These are phyloP conservation scores for Penicillium nucicola DNA, from an alignment of 495 filamentous ascomycete genomes.

Conservation along the genomic window DNA sequence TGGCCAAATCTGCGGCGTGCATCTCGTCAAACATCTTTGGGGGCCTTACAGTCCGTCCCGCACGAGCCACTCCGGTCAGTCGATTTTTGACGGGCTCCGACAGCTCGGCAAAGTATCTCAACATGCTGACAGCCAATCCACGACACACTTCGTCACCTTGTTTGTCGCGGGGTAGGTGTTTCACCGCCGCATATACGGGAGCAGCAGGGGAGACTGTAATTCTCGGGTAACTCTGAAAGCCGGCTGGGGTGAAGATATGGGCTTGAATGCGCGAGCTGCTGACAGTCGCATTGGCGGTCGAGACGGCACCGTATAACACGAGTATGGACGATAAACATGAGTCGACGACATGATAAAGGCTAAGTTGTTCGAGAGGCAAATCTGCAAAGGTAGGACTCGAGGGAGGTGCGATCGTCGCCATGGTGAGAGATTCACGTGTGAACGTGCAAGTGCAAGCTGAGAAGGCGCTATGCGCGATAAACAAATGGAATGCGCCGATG, in stretches of 20 bases:
- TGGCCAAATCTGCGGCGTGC: constrained; percentile 88
- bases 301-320: constrained; percentile 81
- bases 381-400: constrained; percentile 32
- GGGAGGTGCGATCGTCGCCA: constrained; percentile 31
- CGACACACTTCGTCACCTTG: constrained; percentile 90
- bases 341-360: constrained; percentile 79
- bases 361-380: constrained; percentile 71
- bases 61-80: constrained; percentile 34
- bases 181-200: constrained; percentile 90
- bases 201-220: constrained; percentile 90
- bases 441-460: not conserved
- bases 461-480: constrained; percentile 5
- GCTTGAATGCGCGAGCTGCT: constrained; percentile 90
- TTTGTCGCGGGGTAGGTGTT: constrained; percentile 85
- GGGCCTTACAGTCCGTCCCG: constrained; percentile 34
- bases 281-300: constrained; percentile 76
- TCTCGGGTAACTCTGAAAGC: constrained; percentile 82
- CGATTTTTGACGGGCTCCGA: constrained; percentile 69
- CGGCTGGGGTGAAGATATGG: constrained; percentile 84
- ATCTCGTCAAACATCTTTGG: constrained; percentile 80
- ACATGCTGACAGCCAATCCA: constrained; percentile 82
- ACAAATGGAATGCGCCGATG: not conserved
- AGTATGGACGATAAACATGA: constrained; percentile 71
- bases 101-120: constrained; percentile 90
- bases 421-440: constrained; percentile 23